Evolutionary conservation across 2,329 filamentous ascomycete genomes (phyloP).

Genomic region (Colletotrichum sansevieriae): DNA sequence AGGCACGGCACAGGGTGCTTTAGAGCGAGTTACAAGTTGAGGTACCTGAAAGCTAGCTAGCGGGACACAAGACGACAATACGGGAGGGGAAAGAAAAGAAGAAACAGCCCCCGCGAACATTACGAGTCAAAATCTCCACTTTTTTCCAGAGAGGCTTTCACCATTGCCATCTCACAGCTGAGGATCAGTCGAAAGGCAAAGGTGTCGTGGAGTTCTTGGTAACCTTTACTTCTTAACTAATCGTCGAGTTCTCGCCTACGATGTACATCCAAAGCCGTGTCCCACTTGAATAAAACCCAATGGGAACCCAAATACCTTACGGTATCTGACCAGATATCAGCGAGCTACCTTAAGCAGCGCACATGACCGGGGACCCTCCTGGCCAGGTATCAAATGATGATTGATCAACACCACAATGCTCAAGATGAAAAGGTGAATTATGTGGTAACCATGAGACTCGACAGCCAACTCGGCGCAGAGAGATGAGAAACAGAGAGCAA

Average conservation of each 20-base stretch:
- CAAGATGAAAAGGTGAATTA: not conserved
- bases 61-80: slow-evolving; percentile 15
- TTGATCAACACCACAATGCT: too few species aligned
- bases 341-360: too few species aligned
- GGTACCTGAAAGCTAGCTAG: slow-evolving; percentile 16
- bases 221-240: too few species aligned
- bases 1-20: slow-evolving; percentile 27
- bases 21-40: slow-evolving; percentile 12
- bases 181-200: slow-evolving; percentile 15
- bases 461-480: too few species aligned
- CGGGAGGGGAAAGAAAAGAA: slow-evolving; percentile 8
- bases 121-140: slow-evolving; percentile 38
- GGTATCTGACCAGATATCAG: too few species aligned
- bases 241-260: not conserved
- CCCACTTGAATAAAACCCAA: slow-evolving; percentile 10
- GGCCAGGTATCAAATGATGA: too few species aligned
- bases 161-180: slow-evolving; percentile 21
- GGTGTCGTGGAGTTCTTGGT: slow-evolving; percentile 7
- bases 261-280: slow-evolving; percentile 4
- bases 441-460: too few species aligned
- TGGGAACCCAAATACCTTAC: not conserved
- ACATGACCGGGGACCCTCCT: not conserved
- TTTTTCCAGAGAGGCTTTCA: slow-evolving; percentile 22
- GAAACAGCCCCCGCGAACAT: slow-evolving; percentile 18
- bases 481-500: not conserved